phyloP scores from a whole-genome alignment of 164 flowering plant species.

The Echeveria elegans region DNA sequence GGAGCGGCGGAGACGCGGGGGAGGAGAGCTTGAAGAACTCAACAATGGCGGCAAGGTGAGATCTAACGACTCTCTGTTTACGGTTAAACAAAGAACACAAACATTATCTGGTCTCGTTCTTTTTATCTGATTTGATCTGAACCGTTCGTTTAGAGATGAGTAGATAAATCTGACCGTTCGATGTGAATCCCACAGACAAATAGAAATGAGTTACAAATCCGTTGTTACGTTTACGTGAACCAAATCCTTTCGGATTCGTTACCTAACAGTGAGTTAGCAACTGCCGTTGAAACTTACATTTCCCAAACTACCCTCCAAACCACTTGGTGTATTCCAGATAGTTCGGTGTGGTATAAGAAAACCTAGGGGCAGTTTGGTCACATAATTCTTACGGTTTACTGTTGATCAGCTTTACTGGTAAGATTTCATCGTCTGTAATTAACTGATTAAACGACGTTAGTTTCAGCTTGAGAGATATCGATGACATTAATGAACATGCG shows the following conservation, averaged over 20 bases:
- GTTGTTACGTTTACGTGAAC: no score
- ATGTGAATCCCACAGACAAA: not conserved
- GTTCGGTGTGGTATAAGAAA: not conserved
- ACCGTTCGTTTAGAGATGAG: not conserved
- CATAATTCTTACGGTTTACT: not conserved
- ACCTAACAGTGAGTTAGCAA: not conserved
- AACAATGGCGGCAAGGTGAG: slow-evolving; percentile 6
- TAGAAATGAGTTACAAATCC: not conserved
- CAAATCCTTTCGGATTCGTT: not conserved
- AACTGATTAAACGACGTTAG: not conserved
- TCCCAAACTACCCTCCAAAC: not conserved
- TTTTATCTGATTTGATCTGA: not conserved
- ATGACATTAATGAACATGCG: slow-evolving; percentile 9
- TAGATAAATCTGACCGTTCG: not conserved
- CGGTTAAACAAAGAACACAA: no score
- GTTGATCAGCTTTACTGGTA: not conserved
- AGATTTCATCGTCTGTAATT: not conserved
- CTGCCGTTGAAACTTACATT: not conserved
- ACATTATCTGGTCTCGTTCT: not conserved
- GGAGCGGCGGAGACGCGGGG: not conserved
- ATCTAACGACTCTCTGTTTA: not conserved
- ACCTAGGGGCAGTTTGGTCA: no score
- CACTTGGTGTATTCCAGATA: not conserved
- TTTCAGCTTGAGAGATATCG: slow-evolving; percentile 2
- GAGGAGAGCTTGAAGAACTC: slow-evolving; percentile 4